Evolutionary conservation across 306 rosid genomes (phyloP).

Genomic region (Lathyrus tuberosus): DNA sequence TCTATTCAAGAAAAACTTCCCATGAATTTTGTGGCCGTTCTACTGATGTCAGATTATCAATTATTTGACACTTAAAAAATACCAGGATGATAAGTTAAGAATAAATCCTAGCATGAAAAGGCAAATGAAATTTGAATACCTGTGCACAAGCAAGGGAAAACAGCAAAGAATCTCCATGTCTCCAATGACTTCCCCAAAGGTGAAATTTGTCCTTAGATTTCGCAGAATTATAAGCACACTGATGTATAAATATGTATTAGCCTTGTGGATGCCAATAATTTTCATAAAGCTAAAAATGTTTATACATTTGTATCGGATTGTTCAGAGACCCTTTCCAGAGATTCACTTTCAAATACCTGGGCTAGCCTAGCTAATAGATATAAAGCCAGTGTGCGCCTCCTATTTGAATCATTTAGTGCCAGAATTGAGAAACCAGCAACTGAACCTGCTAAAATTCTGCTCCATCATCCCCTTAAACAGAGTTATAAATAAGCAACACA

Average conservation of each 20-base stretch:
- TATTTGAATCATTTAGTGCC: conserved; percentile 80
- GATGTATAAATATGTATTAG: conserved; percentile 43
- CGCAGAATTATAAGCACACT: conserved; percentile 97
- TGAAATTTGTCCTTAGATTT: conserved; percentile 90
- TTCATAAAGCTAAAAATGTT: conserved; percentile 24
- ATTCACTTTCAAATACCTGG: conserved; percentile 58
- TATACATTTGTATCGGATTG: conserved; percentile 25
- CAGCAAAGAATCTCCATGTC: conserved; percentile 92
- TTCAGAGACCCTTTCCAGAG: conserved; percentile 7
- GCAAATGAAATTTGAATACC: conserved; percentile 50
- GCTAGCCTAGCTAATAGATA: conserved; percentile 88
- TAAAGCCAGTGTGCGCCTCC: conserved; percentile 87
- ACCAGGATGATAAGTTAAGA: conserved; percentile 6
- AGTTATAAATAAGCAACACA: conserved; percentile 59
- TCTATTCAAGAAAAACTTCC: conserved; percentile 20
- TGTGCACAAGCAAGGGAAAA: conserved; percentile 93
- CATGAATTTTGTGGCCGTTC: conserved; percentile 32
- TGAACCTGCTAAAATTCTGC: conserved; percentile 97
- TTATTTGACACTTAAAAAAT: conserved; percentile 4
- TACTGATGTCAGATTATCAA: conserved; percentile 21
- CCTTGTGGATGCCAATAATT: conserved; percentile 7
- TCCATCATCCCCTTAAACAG: conserved; percentile 83
- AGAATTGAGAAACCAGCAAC: conserved; percentile 88
- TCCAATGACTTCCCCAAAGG: conserved; percentile 99
- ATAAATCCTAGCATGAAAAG: conserved; percentile 14